Conservation (phyloP, 164 flowering plant species). For the Aristolochia californica region DNA sequence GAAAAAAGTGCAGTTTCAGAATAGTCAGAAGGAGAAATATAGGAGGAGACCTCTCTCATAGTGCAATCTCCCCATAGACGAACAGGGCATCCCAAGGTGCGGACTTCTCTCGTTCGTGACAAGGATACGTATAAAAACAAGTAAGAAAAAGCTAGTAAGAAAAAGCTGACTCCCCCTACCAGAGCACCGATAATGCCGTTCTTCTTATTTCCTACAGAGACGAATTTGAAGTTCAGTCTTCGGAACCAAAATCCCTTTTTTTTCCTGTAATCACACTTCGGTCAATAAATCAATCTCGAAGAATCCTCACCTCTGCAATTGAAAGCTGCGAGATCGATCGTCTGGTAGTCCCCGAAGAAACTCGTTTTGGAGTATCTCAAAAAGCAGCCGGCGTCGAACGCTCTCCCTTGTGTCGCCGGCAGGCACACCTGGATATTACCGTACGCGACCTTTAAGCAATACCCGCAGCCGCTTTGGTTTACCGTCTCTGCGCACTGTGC, state of each 20-base stretch:
- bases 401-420: constrained; percentile 32
- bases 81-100: not conserved
- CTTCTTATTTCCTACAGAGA: constrained; percentile 19
- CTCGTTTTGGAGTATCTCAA: constrained; percentile 37
- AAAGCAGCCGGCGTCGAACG: constrained; percentile 48
- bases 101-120: not conserved
- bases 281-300: not conserved
- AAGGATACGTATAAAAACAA: constrained; percentile 11
- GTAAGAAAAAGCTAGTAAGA: too few species aligned
- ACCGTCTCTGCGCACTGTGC: constrained; percentile 44
- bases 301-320: constrained; percentile 17
- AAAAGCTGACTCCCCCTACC: constrained; percentile 24
- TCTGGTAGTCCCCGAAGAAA: constrained; percentile 33
- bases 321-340: constrained; percentile 23
- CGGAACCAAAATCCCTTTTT: not conserved
- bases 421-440: constrained; percentile 25
- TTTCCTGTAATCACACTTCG: not conserved
- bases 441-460: constrained; percentile 34
- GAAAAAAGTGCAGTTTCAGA: not conserved
- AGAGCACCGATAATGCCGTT: constrained; percentile 24
- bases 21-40: not conserved
- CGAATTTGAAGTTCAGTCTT: not conserved
- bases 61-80: too few species aligned
- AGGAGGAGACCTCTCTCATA: too few species aligned
- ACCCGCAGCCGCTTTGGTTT: constrained; percentile 23